These are phyloP conservation scores for Trichoderma oligosporum DNA, from an alignment of 2,329 filamentous ascomycete species.

Conservation along the genomic window DNA sequence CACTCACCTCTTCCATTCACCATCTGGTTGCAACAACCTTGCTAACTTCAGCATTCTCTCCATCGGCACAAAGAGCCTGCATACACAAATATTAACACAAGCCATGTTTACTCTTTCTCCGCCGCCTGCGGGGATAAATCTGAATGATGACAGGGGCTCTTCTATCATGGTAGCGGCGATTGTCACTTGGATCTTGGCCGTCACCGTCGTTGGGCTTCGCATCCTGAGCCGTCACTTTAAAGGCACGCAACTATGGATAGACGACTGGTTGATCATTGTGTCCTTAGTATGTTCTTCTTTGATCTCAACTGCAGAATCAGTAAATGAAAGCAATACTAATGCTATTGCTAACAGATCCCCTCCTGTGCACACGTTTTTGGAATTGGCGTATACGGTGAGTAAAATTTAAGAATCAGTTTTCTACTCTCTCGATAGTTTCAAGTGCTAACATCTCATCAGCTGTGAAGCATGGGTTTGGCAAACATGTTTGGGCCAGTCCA, in stretches of 20 bases:
- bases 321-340: neutral
- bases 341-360: slow-evolving; percentile 7
- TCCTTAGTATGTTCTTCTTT: slow-evolving; percentile 22
- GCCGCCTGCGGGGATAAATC: slow-evolving; percentile 24
- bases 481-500: slow-evolving; percentile 26
- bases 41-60: neutral
- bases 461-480: slow-evolving; percentile 24
- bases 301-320: neutral
- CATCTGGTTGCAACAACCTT: too few species aligned
- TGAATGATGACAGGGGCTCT: slow-evolving; percentile 22
- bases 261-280: slow-evolving; percentile 27
- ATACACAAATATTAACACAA: neutral
- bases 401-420: neutral
- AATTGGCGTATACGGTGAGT: slow-evolving; percentile 24
- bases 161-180: slow-evolving; percentile 22
- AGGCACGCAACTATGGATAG: slow-evolving; percentile 23
- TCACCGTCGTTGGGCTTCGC: slow-evolving; percentile 22
- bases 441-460: slow-evolving; percentile 12
- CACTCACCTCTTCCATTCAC: too few species aligned
- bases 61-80: neutral
- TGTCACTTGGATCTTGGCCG: slow-evolving; percentile 21
- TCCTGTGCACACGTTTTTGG: slow-evolving; percentile 21
- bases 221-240: slow-evolving; percentile 24
- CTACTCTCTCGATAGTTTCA: neutral
- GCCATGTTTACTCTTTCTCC: slow-evolving; percentile 9